Conservation (phyloP, 2,329 filamentous ascomycete species). For the Fusarium tricinctum region DNA sequence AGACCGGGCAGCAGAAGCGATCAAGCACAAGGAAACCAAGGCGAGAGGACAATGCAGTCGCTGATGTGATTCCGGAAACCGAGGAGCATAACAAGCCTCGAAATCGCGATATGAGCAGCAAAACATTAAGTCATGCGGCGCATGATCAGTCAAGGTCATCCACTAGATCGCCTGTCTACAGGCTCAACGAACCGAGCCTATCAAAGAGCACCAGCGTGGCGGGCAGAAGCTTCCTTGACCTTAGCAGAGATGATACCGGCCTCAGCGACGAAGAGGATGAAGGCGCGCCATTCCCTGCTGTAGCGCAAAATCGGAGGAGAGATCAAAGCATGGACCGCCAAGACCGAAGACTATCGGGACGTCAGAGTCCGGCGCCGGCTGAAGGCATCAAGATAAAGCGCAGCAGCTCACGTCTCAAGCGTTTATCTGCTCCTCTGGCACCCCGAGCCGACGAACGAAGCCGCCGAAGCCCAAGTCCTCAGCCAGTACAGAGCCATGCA, state of each 20-base stretch:
- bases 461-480: slow-evolving; percentile 48
- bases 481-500: slow-evolving; percentile 48
- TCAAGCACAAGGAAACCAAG: slow-evolving; percentile 66
- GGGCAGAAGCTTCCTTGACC: slow-evolving; percentile 44
- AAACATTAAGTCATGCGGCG: slow-evolving; percentile 33
- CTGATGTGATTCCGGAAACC: slow-evolving; percentile 61
- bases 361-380: slow-evolving; percentile 62
- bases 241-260: slow-evolving; percentile 53
- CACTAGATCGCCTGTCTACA: slow-evolving; percentile 39
- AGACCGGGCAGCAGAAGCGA: slow-evolving; percentile 67
- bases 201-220: slow-evolving; percentile 40
- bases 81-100: slow-evolving; percentile 52
- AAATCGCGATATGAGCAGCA: slow-evolving; percentile 41
- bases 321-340: slow-evolving; percentile 63
- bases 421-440: slow-evolving; percentile 65
- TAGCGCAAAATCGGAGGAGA: slow-evolving; percentile 71
- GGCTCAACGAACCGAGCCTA: slow-evolving; percentile 42
- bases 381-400: slow-evolving; percentile 65
- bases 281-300: slow-evolving; percentile 77
- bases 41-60: slow-evolving; percentile 57
- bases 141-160: slow-evolving; percentile 34
- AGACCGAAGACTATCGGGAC: slow-evolving; percentile 62
- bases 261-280: slow-evolving; percentile 64
- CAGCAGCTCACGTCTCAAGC: slow-evolving; percentile 70
- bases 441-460: slow-evolving; percentile 57